phyloP scores from a whole-genome alignment of 169 alveolate species.

The Cryptosporidium viatorum region DNA sequence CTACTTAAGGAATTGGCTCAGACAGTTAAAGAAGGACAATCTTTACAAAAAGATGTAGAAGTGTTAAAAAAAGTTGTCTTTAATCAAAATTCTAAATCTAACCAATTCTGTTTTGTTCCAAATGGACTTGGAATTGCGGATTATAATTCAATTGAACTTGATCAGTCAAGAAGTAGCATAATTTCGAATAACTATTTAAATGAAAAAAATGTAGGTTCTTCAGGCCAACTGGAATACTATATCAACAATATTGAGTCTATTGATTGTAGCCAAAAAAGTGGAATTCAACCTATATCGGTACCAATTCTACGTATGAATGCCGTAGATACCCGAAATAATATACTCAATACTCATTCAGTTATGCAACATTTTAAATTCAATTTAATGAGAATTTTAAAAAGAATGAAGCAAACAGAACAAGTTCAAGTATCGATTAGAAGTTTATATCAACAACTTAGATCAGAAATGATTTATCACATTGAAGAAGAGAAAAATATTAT shows the following conservation, averaged over 20 bases:
- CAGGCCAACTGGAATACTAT: background rate
- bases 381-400: constrained; percentile 1
- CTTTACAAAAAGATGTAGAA: constrained; percentile 73
- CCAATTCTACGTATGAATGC: background rate
- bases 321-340: background rate
- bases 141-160: background rate
- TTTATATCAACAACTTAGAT: constrained; percentile 20
- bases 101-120: background rate
- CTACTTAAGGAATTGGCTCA: constrained; percentile 52
- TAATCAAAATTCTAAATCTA: constrained; percentile 32
- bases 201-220: background rate
- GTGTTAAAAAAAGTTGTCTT: constrained; percentile 67
- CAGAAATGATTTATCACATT: background rate
- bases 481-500: constrained; percentile 4
- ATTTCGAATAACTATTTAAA: background rate
- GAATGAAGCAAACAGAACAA: constrained; percentile 6
- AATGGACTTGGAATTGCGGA: background rate
- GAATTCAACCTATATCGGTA: background rate
- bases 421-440: constrained; percentile 17
- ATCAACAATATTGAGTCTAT: background rate
- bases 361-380: background rate
- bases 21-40: constrained; percentile 67
- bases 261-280: background rate
- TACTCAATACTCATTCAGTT: background rate
- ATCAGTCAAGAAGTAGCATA: background rate